These are phyloP conservation scores for Kodamaea kakaduensis DNA, from an alignment of 805 yeast species.

Conservation along the genomic window DNA sequence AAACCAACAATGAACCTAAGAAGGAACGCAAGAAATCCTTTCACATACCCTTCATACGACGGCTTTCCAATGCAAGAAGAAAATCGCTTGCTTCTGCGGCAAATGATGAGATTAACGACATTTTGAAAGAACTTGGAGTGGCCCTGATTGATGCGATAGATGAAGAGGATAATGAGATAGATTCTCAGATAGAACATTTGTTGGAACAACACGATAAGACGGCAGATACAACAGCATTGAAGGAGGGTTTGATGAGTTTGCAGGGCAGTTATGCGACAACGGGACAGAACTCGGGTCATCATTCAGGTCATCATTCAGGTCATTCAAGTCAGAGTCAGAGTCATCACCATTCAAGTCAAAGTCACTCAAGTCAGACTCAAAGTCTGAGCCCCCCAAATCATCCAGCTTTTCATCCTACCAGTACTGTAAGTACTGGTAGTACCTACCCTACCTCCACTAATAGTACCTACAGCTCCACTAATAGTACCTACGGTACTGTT, in stretches of 20 bases:
- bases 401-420: too few relatives aligned
- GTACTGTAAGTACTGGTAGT: too few relatives aligned
- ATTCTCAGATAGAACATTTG: constrained; percentile 30
- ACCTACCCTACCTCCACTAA: constrained; percentile 6
- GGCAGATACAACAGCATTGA: constrained; percentile 11
- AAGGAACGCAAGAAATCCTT: constrained; percentile 2
- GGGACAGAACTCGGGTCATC: constrained; percentile 32
- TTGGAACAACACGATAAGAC: constrained; percentile 22
- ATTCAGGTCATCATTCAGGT: too few relatives aligned
- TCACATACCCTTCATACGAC: constrained; percentile 20
- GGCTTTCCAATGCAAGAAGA: constrained; percentile 35
- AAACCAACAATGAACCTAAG: not conserved
- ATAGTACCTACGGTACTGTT: too few relatives aligned
- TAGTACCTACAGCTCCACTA: too few relatives aligned
- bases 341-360: too few relatives aligned
- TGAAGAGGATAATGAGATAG: constrained; percentile 28
- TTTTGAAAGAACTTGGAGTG: constrained; percentile 35
- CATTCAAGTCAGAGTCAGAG: too few relatives aligned
- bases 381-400: too few relatives aligned
- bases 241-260: constrained; percentile 16
- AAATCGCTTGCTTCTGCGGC: constrained; percentile 37
- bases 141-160: constrained; percentile 26
- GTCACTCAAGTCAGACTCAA: too few relatives aligned
- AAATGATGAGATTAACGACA: constrained; percentile 36
- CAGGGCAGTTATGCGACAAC: constrained; percentile 24